Conservation (phyloP, 768 basidiomycete genomes). For the Leccinum obscurum region DNA sequence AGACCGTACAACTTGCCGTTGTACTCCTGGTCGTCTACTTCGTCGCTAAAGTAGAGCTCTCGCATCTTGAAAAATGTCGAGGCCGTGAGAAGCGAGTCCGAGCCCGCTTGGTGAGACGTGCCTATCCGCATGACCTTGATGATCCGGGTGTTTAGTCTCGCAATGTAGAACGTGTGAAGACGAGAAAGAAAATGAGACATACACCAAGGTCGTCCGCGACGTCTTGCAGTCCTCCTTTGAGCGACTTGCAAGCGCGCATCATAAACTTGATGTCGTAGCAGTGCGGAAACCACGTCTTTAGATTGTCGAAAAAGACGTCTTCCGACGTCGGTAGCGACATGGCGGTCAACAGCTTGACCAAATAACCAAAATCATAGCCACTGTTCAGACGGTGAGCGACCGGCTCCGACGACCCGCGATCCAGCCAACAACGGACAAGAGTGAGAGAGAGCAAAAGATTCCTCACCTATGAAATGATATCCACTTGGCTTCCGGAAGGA, state of each 20-base stretch:
- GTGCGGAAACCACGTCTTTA: slow-evolving; percentile 91
- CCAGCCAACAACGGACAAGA: background rate
- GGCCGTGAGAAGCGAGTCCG: slow-evolving; percentile 93
- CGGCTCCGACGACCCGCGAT: background rate
- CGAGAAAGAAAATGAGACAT: slow-evolving; percentile 33
- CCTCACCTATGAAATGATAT: slow-evolving; percentile 95
- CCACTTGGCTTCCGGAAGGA: slow-evolving; percentile 89
- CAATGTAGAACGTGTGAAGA: background rate
- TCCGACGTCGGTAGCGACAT: slow-evolving; percentile 86
- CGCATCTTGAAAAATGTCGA: slow-evolving; percentile 97
- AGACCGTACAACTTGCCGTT: slow-evolving; percentile 84
- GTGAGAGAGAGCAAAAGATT: background rate
- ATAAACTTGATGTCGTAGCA: slow-evolving; percentile 98
- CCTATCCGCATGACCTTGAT: slow-evolving; percentile 83
- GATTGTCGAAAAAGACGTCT: slow-evolving; percentile 84
- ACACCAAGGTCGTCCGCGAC: slow-evolving; percentile 96
- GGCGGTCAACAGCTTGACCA: slow-evolving; percentile 89
- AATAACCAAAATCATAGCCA: slow-evolving; percentile 99
- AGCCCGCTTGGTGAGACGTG: slow-evolving; percentile 92
- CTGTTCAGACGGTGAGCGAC: slow-evolving; percentile 41
- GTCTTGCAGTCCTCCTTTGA: slow-evolving; percentile 89
- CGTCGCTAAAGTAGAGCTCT: slow-evolving; percentile 85
- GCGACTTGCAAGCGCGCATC: slow-evolving; percentile 81
- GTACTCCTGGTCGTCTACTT: slow-evolving; percentile 81
- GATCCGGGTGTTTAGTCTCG: background rate